These are phyloP conservation scores for Rhodotorula sp. DNA, from an alignment of 1,284 basidiomycete species.

Conservation along the genomic window DNA sequence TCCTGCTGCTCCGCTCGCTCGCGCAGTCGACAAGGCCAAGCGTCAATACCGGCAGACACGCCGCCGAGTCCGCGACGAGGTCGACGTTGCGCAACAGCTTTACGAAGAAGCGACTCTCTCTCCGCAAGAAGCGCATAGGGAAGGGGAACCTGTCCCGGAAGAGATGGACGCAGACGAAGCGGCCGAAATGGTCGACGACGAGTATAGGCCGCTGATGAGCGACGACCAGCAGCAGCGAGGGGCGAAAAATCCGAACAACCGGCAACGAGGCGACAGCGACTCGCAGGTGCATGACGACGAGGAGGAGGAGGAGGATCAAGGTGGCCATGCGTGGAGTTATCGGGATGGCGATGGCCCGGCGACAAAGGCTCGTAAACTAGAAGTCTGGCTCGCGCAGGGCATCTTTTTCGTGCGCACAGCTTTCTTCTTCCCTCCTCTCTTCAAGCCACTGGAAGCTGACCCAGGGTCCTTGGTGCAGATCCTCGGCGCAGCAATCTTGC, in stretches of 20 bases:
- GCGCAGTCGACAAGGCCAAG: neutral
- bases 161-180: slow-evolving; percentile 28
- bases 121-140: slow-evolving; percentile 5
- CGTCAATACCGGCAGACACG: neutral
- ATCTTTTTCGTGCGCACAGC: slow-evolving; percentile 33
- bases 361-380: slow-evolving; percentile 16
- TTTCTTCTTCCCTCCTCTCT: neutral
- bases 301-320: neutral
- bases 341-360: slow-evolving; percentile 1
- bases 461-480: slow-evolving; percentile 2
- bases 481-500: slow-evolving; percentile 38
- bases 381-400: slow-evolving; percentile 32
- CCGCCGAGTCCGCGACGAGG: neutral
- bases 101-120: slow-evolving; percentile 3
- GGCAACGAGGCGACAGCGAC: neutral
- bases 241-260: too few species aligned
- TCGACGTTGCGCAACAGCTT: slow-evolving; percentile 19
- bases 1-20: neutral
- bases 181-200: slow-evolving; percentile 26
- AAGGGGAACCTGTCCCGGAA: slow-evolving; percentile 20
- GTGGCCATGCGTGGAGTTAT: slow-evolving; percentile 1
- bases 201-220: slow-evolving; percentile 37
- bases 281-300: too few species aligned
- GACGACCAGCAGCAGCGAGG: slow-evolving; percentile 3
- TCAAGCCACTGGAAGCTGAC: too few species aligned